Evolutionary conservation across 2,329 filamentous ascomycete species (phyloP), one percentile per base, ranked within the genome.

Genomic region (Thelonectria blattea): DNA sequence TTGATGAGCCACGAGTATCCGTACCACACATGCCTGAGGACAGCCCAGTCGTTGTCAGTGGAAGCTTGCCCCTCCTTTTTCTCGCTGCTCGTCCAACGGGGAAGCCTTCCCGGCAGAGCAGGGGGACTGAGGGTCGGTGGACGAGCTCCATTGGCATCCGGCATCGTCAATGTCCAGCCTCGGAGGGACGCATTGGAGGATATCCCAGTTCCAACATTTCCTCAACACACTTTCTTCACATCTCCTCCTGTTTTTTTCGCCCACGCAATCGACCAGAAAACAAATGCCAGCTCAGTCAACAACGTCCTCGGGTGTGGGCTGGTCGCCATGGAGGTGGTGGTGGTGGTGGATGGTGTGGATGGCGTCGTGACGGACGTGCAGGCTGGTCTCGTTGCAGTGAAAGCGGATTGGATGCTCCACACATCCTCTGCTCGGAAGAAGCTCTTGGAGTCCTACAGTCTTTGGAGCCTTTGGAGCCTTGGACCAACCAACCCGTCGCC

Each of bases 391-490:
- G 66, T 70, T 67, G 61, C 68, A 71, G 59, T 65, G 68, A 67
- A 70, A 70, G 68, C 68, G 68, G 66, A 71, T 71, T 70, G 68
- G 67, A 58, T 56, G 58, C 67, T 68, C 68, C 68, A 66, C 66
- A 70, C 52, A 62, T 58, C 53, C 65, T 57, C 61, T 66, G 64
- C 65, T 58, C 56, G 55, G 63, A 68, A 64, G 66, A 66, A 68
- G 66, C 66, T 65, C 34, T 37, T 37, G 34, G 34, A 37, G 27
- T 30, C 27, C 27, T 30, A 7, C 27, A 30, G 22, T 24, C 22
- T 24, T 24, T 24, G 22, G 64, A 68, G 66, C 66, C 63, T 11
- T 37, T 37, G 34, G 10, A 37, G 34, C 34, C 66, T 62, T 67
- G 59, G 53, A 60, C 66, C 61, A 63, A 64, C 62, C 27, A 30